Conservation (phyloP, 169 alveolate species). For the Sarcocystis neurona region DNA sequence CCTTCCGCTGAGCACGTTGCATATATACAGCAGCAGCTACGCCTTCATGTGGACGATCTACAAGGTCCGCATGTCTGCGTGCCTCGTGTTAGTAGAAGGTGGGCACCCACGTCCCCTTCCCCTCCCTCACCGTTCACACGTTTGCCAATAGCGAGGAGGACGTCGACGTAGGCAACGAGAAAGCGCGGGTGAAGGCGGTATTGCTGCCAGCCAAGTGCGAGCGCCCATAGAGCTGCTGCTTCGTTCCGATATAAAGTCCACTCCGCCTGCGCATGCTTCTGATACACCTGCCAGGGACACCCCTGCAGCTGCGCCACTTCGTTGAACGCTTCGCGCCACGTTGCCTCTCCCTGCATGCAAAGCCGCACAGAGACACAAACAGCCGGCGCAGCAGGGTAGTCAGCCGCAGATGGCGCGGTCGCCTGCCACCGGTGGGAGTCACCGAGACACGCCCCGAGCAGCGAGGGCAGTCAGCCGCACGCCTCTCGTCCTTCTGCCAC, state of each 20-base stretch:
- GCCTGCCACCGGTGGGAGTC: no score
- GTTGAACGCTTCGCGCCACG: constrained; percentile 32
- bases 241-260: constrained; percentile 10
- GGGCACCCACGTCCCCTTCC: no score
- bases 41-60: no score
- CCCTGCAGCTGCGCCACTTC: constrained; percentile 23
- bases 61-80: no score
- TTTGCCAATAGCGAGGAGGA: constrained; percentile 24
- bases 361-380: not conserved
- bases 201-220: not conserved
- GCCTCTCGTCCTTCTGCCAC: no score
- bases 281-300: constrained; percentile 24
- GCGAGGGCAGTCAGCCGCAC: no score
- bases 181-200: constrained; percentile 21
- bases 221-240: constrained; percentile 23
- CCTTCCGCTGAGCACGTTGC: no score
- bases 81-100: no score
- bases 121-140: constrained; percentile 32
- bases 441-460: no score
- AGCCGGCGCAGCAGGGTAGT: no score
- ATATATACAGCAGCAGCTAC: no score
- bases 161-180: constrained; percentile 35
- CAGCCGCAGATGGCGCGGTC: no score
- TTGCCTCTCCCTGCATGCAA: not conserved
- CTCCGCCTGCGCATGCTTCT: constrained; percentile 18